Base-by-base conservation (phyloP, 2,329 filamentous ascomycete species). In the Penicillium concentricum region DNA sequence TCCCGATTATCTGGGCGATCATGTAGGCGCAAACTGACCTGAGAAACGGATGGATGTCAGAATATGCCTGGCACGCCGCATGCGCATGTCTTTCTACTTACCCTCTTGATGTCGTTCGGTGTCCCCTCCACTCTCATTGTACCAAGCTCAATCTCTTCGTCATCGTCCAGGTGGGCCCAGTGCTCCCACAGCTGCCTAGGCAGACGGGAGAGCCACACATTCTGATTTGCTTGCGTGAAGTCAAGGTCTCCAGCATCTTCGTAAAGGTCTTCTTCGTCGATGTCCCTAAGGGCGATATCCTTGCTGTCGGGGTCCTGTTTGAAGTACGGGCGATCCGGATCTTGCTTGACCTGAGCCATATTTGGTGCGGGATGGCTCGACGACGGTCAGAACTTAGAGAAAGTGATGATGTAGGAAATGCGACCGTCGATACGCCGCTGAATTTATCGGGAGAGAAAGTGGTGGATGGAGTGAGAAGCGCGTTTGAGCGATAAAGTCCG, bases 181-280 rank as follows among this genome's bases (percentile, higher is more conserved):
- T 87, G 83, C 64, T 93, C 85, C 86, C 91, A 94, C 56, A 96
- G 81, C 70, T 89, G 88, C 61, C 86, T 86, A 20, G 92, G 91
- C 42, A 96, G 81, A 62, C 90, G 88, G 51, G 90, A 87, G 48
- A 96, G 81, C 79, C 91, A 95, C 30, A 84, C 70, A 50, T 71
- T 73, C 63, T 82, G 78, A 20, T 68, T 69, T 24, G 79, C 74
- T 45, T 72, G 71, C 8, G 75, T 64, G 68, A 88, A 87, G 54
- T 87, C 85, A 18, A 88, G 71, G 60, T 88, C 85, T 42, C 84
- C 84, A 2, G 83, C 82, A 66, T 88, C 86, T 70, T 88, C 85
- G 68, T 90, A 90, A 56, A 89, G 79, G 62, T 90, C 88, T 45
- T 90, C 87, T 49, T 90, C 88, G 2, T 75, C 73, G 6, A 76